Evolutionary conservation across 2,329 filamentous ascomycete species (phyloP).

Genomic region (Colletotrichum sp.): DNA sequence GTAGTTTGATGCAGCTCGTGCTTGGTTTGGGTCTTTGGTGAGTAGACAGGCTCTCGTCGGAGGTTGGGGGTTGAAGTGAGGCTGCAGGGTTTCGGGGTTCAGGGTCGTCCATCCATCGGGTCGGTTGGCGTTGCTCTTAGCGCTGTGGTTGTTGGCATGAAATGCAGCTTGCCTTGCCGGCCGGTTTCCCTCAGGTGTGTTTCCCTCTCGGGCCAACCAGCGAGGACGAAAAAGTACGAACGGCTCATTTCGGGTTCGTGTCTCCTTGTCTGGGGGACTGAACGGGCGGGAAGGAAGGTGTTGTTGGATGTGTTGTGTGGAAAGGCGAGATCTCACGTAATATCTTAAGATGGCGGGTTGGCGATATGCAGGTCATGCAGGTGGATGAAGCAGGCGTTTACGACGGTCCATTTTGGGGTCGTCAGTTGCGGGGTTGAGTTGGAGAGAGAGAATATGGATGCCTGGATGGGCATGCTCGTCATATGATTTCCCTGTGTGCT

Average conservation of each 20-base stretch:
- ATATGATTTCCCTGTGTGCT: not conserved
- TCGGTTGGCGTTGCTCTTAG: not conserved
- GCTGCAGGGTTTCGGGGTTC: not conserved
- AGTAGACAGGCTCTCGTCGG: not conserved
- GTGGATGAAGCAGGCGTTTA: not conserved
- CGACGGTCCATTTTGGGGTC: not conserved
- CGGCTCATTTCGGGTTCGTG: not conserved
- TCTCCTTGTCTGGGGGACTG: not conserved
- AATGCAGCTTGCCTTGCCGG: not conserved
- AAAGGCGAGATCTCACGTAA: conserved; percentile 16
- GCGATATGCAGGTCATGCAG: not conserved
- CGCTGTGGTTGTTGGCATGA: not conserved
- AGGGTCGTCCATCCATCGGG: not conserved
- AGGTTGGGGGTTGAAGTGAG: not conserved
- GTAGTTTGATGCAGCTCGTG: not conserved
- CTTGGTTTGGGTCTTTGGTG: not conserved
- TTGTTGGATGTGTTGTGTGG: not conserved
- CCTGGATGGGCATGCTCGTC: not conserved
- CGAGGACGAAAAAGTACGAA: not conserved
- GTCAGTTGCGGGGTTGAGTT: not conserved
- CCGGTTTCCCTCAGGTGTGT: not conserved
- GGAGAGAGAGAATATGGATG: not conserved
- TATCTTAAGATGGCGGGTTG: not conserved
- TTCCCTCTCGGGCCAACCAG: not conserved
- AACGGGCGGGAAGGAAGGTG: not conserved